Base-by-base conservation (phyloP, 192 early-diverging fungal genomes). In the Gamsiella multidivaricata region DNA sequence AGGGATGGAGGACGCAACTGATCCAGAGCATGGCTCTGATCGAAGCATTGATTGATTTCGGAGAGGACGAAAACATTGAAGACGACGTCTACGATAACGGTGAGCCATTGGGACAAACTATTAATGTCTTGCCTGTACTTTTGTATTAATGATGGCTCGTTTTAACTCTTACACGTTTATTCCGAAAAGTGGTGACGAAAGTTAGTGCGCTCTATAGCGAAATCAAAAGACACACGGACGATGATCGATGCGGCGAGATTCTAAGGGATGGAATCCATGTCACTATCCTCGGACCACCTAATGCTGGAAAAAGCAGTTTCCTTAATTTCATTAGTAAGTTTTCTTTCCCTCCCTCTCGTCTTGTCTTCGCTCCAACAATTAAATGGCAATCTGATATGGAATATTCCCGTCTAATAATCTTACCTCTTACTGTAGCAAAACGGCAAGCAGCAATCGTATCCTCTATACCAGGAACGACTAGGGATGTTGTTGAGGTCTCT, bases 61-160 rank as follows among this genome's bases (percentile, higher is more conserved):
- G 90, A 46, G 93, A 93, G 63, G 91, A 94, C 50, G 93, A 94
- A 55, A 85, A 90, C 22, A 91, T 94, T 36, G 93, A 94, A 46
- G 89, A 92, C 37, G 88, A 81, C 26, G 85, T 92, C 0, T 81
- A 85, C 8, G 80, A 84, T n/a, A 67, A 79, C 61, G 87, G 87
- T 85, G 76, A 52, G 29, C 1, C 15, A 7, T 25, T 15, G 42
- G 1, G n/a, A n/a, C n/a, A n/a, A n/a, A n/a, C n/a, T n/a, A n/a
- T n/a, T n/a, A n/a, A n/a, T n/a, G n/a, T n/a, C n/a, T n/a, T n/a
- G 5, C 28, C 26, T 7, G 12, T 34, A 26, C 2, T 23, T 31
- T 12, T 9, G 37, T 39, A 39, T 12, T 39, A 5, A 23, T 22
- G 18, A 4, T 22, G 3, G 14, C 6, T 36, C 20, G n/a, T 23